Evolutionary conservation across 495 filamentous ascomycete species (phyloP), one percentile per base, ranked within the genome.

Genomic region (Alectoria sarmentosa): DNA sequence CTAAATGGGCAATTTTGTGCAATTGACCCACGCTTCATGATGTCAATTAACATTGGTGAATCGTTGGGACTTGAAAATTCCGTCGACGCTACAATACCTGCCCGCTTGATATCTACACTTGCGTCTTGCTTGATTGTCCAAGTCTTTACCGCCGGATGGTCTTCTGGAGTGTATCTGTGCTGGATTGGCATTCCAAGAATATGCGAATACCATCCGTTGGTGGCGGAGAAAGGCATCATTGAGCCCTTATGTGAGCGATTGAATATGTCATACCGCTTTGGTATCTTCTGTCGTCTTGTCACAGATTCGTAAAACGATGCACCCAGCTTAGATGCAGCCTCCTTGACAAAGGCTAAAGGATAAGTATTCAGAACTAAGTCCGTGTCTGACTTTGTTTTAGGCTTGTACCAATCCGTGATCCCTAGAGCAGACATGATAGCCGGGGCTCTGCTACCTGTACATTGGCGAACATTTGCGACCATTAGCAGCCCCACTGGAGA

Each of bases 381-480:
- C 4, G 5, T 62, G 36, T 49, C 15, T 28, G 60, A 4, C 38
- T 36, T 19, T 19, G 36, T 17, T 4, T 62, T 13, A 3, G 30
- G 21, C 30, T 49, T 49, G 32, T 42, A 62, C 60, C 60, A 62
- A 5, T 62, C 60, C n/a, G 41, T 62, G 36, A 36, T 14, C 5
- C 60, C 60, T 7, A 62, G 41, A 34, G 60, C 60, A 32, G 60
- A 42, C 60, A 62, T 62, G 3, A 62, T 62, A 15, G 60, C 60
- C 42, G 38, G 36, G 2, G 60, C 60, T 62, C 60, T 42, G 38
- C 36, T 36, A 2, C 60, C 41, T 19, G 60, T 62, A 32, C 36
- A 62, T 41, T 49, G 60, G 42, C 60, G 60, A 30, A 41, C 21
- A 11, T 62, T 41, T 3, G 60, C 60, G 2, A 34, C 60, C 38